Percentiles rank a stretch among this genome's conserved stretches.
These are phyloP conservation scores for Flaveria floridana DNA, from an alignment of 140 eudicot species.

Conservation along the genomic window DNA sequence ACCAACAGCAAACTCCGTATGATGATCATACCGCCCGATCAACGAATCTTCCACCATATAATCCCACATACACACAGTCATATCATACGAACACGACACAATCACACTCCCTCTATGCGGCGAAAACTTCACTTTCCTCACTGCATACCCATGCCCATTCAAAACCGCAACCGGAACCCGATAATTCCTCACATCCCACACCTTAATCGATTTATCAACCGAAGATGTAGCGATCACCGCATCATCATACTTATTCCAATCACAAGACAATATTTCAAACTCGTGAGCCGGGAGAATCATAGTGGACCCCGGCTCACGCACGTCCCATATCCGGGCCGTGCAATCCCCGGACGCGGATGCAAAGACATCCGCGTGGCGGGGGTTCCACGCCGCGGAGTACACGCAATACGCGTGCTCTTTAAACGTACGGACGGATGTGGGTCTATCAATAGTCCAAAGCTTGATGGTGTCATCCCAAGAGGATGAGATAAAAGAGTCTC, in stretches of 20 bases:
- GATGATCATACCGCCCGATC: constrained; percentile 93
- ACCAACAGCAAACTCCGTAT: constrained; percentile 93
- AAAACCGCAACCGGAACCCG: constrained; percentile 72
- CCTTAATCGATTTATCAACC: constrained; percentile 80
- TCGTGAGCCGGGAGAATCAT: constrained; percentile 96
- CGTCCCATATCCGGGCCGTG: constrained; percentile 92
- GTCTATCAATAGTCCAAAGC: constrained; percentile 83
- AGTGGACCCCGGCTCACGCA: constrained; percentile 90
- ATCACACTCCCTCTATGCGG: constrained; percentile 77
- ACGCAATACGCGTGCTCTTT: constrained; percentile 93
- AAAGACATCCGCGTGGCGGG: constrained; percentile 82
- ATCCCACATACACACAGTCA: constrained; percentile 98
- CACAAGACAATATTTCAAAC: constrained; percentile 73
- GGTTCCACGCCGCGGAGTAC: constrained; percentile 81
- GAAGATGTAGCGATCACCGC: constrained; percentile 73
- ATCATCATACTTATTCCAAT: constrained; percentile 94
- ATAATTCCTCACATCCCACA: constrained; percentile 90
- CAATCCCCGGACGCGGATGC: constrained; percentile 98
- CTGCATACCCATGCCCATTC: constrained; percentile 87
- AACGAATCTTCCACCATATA: constrained; percentile 94
- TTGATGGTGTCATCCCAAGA: constrained; percentile 91
- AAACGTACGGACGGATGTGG: constrained; percentile 71
- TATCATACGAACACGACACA: constrained; percentile 83
- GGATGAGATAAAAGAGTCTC: constrained; percentile 73
- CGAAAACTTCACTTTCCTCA: constrained; percentile 86